Conservation (phyloP, 2,329 filamentous ascomycete species). For the Tolypocladium ophioglossoides region DNA sequence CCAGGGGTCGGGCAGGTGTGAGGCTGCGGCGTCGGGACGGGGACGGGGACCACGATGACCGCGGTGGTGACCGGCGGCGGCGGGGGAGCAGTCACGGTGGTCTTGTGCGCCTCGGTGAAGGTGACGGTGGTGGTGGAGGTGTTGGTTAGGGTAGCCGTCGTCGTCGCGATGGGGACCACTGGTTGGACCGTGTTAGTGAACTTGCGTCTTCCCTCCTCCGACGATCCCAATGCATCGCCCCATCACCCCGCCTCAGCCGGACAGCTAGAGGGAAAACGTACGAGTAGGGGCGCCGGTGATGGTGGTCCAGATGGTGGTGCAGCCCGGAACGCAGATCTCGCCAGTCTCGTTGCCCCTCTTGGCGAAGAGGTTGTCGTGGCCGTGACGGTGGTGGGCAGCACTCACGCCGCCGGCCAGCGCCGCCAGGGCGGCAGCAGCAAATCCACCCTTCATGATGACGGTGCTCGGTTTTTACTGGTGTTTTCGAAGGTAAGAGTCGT, state of each 20-base stretch:
- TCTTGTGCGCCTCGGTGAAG: slow-evolving; percentile 2
- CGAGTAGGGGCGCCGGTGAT: slow-evolving; percentile 56
- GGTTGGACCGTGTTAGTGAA: slow-evolving; percentile 8
- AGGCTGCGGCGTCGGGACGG: slow-evolving; percentile 42
- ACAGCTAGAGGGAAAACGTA: slow-evolving; percentile 27
- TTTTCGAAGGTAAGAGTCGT: background rate
- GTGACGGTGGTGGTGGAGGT: slow-evolving; percentile 8
- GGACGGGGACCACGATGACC: slow-evolving; percentile 31
- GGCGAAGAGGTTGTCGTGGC: slow-evolving; percentile 50
- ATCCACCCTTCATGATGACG: slow-evolving; percentile 62
- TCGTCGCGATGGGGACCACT: slow-evolving; percentile 26
- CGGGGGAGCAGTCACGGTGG: slow-evolving; percentile 3
- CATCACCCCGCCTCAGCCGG: background rate
- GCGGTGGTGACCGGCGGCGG: slow-evolving; percentile 25
- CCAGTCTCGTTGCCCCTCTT: slow-evolving; percentile 31
- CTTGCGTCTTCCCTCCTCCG: background rate
- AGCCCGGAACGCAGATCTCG: slow-evolving; percentile 47
- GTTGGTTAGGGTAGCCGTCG: slow-evolving; percentile 13
- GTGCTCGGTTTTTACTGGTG: background rate
- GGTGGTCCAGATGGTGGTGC: slow-evolving; percentile 66
- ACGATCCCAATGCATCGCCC: background rate
- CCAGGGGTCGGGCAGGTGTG: slow-evolving; percentile 54
- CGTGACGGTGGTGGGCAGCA: slow-evolving; percentile 51
- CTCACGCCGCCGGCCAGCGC: slow-evolving; percentile 45
- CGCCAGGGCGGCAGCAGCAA: slow-evolving; percentile 55